Evolutionary conservation across 495 filamentous ascomycete genomes (phyloP).

Genomic region (Clavariopsis aquatica): DNA sequence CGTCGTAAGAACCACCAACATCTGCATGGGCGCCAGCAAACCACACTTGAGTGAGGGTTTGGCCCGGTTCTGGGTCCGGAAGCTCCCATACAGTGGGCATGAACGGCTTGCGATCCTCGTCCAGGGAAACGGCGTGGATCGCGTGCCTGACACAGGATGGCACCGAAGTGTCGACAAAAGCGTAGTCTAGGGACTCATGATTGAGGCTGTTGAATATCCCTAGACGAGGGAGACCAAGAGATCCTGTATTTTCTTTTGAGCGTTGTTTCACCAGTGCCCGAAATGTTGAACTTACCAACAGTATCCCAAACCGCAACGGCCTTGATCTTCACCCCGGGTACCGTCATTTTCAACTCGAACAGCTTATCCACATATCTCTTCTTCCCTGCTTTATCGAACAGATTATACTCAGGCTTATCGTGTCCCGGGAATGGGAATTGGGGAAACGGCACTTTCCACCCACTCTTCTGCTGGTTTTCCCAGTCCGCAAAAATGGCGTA

Average conservation of each 20-base stretch:
- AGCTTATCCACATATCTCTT: constrained; percentile 17
- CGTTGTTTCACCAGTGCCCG: constrained; percentile 7
- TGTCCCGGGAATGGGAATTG: constrained; percentile 10
- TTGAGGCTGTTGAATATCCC: constrained; percentile 16
- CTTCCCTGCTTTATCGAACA: constrained; percentile 4
- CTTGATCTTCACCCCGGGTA: constrained; percentile 19
- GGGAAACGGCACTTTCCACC: constrained; percentile 19
- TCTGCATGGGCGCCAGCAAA: constrained; percentile 32
- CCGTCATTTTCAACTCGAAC: constrained; percentile 10
- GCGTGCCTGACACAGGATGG: constrained; percentile 35
- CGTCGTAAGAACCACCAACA: constrained; percentile 34
- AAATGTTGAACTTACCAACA: constrained; percentile 14
- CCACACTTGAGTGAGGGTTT: constrained; percentile 32
- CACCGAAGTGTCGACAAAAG: constrained; percentile 34
- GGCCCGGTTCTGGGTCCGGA: constrained; percentile 18
- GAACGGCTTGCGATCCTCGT: constrained; percentile 33
- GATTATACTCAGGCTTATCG: constrained; percentile 16
- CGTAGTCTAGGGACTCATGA: constrained; percentile 29
- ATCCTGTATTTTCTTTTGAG: constrained; percentile 33
- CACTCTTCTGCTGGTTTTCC: constrained; percentile 32
- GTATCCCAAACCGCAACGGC: constrained; percentile 37
- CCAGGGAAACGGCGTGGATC: constrained; percentile 33
- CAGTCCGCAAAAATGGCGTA: constrained; percentile 41
- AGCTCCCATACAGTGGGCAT: constrained; percentile 42
- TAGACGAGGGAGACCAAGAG: constrained; percentile 23